Evolutionary conservation across 2,329 filamentous ascomycete species (phyloP), one percentile per base, ranked within the genome.

Genomic region (Metarhizium robertsii): DNA sequence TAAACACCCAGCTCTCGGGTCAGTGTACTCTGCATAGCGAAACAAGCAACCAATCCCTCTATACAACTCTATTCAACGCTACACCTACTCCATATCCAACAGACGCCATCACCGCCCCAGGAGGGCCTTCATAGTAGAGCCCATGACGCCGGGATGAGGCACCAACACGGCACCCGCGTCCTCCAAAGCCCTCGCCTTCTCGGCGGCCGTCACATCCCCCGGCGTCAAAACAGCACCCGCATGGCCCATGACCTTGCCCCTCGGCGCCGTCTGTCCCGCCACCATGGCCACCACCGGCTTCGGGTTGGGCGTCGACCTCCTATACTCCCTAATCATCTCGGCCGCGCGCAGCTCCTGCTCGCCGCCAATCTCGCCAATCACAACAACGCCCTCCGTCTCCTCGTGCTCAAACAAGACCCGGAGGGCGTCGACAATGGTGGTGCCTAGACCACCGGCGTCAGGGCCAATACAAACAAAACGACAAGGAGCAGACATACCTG

Each of bases 301-400:
- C 0, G 85, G 84, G 52, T 82, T 78, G 6, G 71, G 60, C 2
- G 72, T 75, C 7, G 81, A 75, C 54, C 71, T 76, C 11, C 73
- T 75, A 65, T 90, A 88, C n/a, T 84, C 79, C 52, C 69, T 75
- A 58, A 90, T 88, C 75, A 85, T 84, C 18, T 87, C 83, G 0
- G 87, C 88, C 13, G 87, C 87, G 62, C 84, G 80, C 43, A 87
- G 75, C 66, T 90, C 87, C 2, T 84, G 81, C 18, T 79, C 80
- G 1, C 87, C 86, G 11, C 87, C 87, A 57, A 90, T 79, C 65
- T 90, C 87, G 4, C 87, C 87, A 25, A 89, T 83, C 14, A 90
- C 69, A 14, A 90, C 82, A 32, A 90, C 87, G 2, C 83, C 86
- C 59, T 87, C 77, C 0, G 87, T 90, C 56, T 87, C 81, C 6